Evolutionary conservation across 2,329 filamentous ascomycete species (phyloP).

Genomic region (Ophidiomyces ophidiicola): DNA sequence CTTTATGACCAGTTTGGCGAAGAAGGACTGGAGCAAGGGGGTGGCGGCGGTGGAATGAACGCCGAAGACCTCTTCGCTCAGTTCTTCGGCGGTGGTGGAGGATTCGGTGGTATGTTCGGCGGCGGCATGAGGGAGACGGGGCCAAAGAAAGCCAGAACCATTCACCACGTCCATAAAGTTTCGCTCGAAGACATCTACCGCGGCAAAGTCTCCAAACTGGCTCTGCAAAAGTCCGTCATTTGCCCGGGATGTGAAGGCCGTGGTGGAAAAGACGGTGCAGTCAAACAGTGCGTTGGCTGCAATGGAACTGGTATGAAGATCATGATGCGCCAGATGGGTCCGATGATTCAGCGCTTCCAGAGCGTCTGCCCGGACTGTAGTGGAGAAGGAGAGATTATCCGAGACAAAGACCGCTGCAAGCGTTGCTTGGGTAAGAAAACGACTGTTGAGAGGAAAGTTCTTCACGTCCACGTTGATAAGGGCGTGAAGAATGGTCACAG

Average conservation of each 20-base stretch:
- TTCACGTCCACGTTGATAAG: conserved; percentile 93
- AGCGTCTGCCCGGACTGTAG: conserved; percentile 97
- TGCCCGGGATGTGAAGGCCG: conserved; percentile 88
- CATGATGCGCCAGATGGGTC: conserved; percentile 99
- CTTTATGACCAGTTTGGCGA: conserved; percentile 97
- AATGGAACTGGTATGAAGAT: conserved; percentile 90
- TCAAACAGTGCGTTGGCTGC: conserved; percentile 81
- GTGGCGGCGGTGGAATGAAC: conserved; percentile 73
- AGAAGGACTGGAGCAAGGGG: conserved; percentile 79
- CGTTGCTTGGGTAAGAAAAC: conserved; percentile 96
- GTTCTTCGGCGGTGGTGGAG: conserved; percentile 69
- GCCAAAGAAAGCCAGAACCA: conserved; percentile 84
- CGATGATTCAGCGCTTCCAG: conserved; percentile 99
- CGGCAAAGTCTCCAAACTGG: conserved; percentile 94
- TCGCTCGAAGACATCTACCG: conserved; percentile 96
- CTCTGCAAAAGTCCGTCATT: conserved; percentile 92
- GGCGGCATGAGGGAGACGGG: conserved; percentile 68
- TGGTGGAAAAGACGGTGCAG: conserved; percentile 95
- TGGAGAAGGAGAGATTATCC: conserved; percentile 91
- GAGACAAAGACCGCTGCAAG: conserved; percentile 97
- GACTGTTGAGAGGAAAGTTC: conserved; percentile 88
- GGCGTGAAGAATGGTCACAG: conserved; percentile 90
- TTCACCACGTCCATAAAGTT: conserved; percentile 97
- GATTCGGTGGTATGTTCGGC: conserved; percentile 65
- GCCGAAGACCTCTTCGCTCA: conserved; percentile 93